phyloP scores from a whole-genome alignment of 768 basidiomycete genomes.

The Boletus reticulatus region DNA sequence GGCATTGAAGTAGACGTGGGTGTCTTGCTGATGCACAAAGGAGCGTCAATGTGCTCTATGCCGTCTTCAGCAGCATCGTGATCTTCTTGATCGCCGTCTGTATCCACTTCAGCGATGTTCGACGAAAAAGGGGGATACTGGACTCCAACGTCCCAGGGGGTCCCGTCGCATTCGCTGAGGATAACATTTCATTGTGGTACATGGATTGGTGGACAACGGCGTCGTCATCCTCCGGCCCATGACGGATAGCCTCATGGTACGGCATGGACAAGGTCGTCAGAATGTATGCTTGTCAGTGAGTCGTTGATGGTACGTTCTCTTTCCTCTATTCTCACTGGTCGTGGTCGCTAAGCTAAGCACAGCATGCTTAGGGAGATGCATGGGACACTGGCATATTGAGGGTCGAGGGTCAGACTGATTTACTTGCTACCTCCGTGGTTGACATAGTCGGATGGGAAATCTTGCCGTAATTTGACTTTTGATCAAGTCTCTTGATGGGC shows the following conservation, averaged over 20 bases:
- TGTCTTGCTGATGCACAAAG: slow-evolving; percentile 4
- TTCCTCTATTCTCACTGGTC: too few species aligned
- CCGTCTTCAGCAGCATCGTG: slow-evolving; percentile 23
- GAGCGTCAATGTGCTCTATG: slow-evolving; percentile 12
- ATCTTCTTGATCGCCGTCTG: slow-evolving; percentile 31
- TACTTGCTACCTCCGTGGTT: too few species aligned
- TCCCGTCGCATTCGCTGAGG: slow-evolving; percentile 28
- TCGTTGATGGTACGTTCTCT: slow-evolving; percentile 20
- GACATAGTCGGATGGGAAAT: too few species aligned
- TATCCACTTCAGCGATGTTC: slow-evolving; percentile 18
- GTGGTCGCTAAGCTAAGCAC: too few species aligned
- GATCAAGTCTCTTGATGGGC: too few species aligned
- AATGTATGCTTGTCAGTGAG: slow-evolving; percentile 17
- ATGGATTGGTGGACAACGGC: slow-evolving; percentile 23
- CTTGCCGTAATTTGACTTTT: too few species aligned
- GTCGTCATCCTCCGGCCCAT: slow-evolving; percentile 33
- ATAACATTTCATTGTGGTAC: slow-evolving; percentile 27
- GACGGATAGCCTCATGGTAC: slow-evolving; percentile 31
- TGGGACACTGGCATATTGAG: background rate
- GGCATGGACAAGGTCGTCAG: background rate
- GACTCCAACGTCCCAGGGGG: slow-evolving; percentile 34
- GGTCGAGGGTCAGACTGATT: too few species aligned
- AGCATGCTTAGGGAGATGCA: slow-evolving; percentile 1
- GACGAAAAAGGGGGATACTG: slow-evolving; percentile 36
- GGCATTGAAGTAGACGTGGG: slow-evolving; percentile 22